These are phyloP conservation scores for Ulmus americana DNA, from an alignment of 331 rosid species.

Conservation along the genomic window DNA sequence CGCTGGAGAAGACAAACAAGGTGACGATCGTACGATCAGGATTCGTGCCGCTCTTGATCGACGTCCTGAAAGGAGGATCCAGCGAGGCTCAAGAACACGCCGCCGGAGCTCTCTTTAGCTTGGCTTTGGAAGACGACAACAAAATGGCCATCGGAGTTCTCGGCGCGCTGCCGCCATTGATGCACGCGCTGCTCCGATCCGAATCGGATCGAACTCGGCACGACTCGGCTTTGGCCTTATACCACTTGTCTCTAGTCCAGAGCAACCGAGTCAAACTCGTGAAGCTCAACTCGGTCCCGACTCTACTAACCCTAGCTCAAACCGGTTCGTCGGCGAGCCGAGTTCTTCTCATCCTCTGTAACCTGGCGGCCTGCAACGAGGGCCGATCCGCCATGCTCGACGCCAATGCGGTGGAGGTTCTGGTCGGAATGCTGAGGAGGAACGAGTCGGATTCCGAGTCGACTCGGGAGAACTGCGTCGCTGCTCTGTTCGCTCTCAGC, in stretches of 20 bases:
- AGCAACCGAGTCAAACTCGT: conserved; percentile 81
- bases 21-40: conserved; percentile 76
- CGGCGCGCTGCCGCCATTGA: conserved; percentile 73
- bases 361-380: conserved; percentile 49
- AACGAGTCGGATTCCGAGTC: conserved; percentile 50
- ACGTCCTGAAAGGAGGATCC: conserved; percentile 53
- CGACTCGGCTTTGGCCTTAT: conserved; percentile 79
- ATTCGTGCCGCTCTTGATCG: conserved; percentile 53
- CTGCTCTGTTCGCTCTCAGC: conserved; percentile 65
- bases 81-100: conserved; percentile 81
- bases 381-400: conserved; percentile 79
- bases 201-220: conserved; percentile 70
- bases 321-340: conserved; percentile 37
- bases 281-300: conserved; percentile 56
- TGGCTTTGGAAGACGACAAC: conserved; percentile 75
- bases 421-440: conserved; percentile 51
- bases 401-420: conserved; percentile 55
- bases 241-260: conserved; percentile 61
- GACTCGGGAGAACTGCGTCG: conserved; percentile 70
- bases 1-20: conserved; percentile 67
- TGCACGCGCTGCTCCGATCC: conserved; percentile 59
- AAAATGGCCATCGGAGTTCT: conserved; percentile 88
- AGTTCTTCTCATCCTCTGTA: conserved; percentile 56
- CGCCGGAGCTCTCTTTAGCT: conserved; percentile 83
- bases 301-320: conserved; percentile 40